Percentiles rank a stretch among this genome's conserved stretches.
phyloP scores from a whole-genome alignment of 305 asterid genomes.

The Rubia occidens region DNA sequence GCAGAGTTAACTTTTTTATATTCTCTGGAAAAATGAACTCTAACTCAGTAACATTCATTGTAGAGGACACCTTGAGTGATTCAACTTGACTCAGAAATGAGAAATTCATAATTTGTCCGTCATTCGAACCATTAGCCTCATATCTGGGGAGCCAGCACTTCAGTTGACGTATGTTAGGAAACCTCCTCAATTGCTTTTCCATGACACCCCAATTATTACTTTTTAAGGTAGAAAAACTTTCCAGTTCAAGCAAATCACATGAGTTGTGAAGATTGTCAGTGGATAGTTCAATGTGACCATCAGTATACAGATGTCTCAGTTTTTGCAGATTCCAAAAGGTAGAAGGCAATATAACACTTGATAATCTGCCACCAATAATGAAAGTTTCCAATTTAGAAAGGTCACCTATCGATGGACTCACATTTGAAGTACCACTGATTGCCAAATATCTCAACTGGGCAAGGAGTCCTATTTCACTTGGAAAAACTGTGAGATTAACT shows the following conservation, averaged over 20 bases:
- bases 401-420: neutral
- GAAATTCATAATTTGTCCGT: neutral
- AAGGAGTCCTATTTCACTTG: neutral
- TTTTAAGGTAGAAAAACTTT: neutral
- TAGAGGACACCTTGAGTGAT: neutral
- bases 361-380: neutral
- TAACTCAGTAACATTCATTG: neutral
- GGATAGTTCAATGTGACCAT: neutral
- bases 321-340: conserved; percentile 1
- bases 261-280: neutral
- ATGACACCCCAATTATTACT: neutral
- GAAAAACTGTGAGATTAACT: neutral
- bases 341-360: neutral
- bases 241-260: neutral
- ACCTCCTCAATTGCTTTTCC: conserved; percentile 3
- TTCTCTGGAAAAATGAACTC: neutral
- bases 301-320: neutral
- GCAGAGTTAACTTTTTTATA: neutral
- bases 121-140: neutral
- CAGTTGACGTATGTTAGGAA: conserved; percentile 1
- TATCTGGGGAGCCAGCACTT: neutral
- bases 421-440: neutral
- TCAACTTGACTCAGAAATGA: neutral
- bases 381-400: neutral
- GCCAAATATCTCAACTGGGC: neutral